These are phyloP conservation scores for Fusarium agapanthi DNA, from an alignment of 2,329 filamentous ascomycete species.

Conservation along the genomic window DNA sequence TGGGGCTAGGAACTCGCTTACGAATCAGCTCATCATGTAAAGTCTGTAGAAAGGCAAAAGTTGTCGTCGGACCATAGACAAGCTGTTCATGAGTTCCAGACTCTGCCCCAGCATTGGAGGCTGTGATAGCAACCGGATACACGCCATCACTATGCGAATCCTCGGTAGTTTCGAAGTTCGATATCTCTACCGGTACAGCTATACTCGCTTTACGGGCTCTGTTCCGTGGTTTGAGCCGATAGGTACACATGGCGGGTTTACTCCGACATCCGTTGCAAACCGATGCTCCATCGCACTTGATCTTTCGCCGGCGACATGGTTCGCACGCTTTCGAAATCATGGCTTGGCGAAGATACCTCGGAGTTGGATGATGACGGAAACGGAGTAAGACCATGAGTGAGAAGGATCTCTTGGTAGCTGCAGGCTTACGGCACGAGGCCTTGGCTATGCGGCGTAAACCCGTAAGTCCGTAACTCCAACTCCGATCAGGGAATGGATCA, in stretches of 20 bases:
- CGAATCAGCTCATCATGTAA: not conserved
- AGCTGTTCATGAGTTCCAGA: not conserved
- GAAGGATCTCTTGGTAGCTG: not conserved
- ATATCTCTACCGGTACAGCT: rapidly evolving
- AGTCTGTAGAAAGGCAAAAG: not conserved
- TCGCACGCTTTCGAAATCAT: not conserved
- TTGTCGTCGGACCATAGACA: not conserved
- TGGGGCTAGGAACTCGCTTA: rapidly evolving
- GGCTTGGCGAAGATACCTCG: not conserved
- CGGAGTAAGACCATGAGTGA: rapidly evolving
- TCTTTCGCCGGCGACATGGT: not conserved
- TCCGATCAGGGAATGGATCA: not conserved
- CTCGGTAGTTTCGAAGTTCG: rapidly evolving
- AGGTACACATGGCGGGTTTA: not conserved
- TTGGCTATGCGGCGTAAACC: not conserved
- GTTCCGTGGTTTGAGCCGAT: not conserved
- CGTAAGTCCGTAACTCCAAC: not conserved
- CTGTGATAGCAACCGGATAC: too few species aligned
- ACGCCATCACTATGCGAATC: not conserved
- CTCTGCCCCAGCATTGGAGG: rapidly evolving
- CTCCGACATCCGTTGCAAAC: not conserved
- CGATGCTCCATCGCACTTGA: not conserved
- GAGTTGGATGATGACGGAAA: not conserved
- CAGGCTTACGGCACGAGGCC: not conserved
- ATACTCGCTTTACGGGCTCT: too few species aligned